Percentiles rank a stretch among this genome's conserved stretches.
phyloP scores from a whole-genome alignment of 305 asterid species.

The Caryopteris hybrid region DNA sequence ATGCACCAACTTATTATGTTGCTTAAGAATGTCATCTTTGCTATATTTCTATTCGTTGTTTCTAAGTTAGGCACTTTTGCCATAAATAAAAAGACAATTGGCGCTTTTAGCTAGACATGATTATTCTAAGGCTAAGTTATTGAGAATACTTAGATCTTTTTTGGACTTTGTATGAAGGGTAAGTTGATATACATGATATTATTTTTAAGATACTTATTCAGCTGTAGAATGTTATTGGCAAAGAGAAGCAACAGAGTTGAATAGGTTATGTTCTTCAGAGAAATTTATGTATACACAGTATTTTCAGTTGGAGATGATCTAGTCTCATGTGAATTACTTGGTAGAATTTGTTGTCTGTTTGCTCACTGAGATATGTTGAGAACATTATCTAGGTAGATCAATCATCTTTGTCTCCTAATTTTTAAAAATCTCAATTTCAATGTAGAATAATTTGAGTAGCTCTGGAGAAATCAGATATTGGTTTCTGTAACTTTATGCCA shows the following conservation, averaged over 20 bases:
- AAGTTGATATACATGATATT: neutral
- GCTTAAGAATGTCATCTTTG: neutral
- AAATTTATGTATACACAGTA: neutral
- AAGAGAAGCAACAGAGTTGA: neutral
- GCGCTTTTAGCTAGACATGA: too few relatives aligned
- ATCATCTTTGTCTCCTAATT: too few relatives aligned
- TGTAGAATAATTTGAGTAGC: too few relatives aligned
- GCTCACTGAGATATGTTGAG: too few relatives aligned
- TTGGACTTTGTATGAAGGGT: neutral
- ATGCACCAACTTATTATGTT: neutral
- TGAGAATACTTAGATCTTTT: neutral
- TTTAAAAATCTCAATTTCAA: too few relatives aligned
- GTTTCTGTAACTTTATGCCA: too few relatives aligned
- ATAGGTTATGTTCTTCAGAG: neutral
- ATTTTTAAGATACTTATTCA: neutral
- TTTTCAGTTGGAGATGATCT: neutral
- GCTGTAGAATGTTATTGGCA: neutral
- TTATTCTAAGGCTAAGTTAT: neutral
- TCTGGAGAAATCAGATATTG: too few relatives aligned
- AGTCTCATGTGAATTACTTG: neutral
- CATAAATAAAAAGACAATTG: too few relatives aligned
- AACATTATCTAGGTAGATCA: too few relatives aligned
- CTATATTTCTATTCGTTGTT: neutral
- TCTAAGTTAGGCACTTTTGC: neutral
- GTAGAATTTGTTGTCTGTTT: neutral